These are phyloP conservation scores for Pythium vanterpoolii DNA, from an alignment of 352 stramenopile genomes.

Conservation along the genomic window DNA sequence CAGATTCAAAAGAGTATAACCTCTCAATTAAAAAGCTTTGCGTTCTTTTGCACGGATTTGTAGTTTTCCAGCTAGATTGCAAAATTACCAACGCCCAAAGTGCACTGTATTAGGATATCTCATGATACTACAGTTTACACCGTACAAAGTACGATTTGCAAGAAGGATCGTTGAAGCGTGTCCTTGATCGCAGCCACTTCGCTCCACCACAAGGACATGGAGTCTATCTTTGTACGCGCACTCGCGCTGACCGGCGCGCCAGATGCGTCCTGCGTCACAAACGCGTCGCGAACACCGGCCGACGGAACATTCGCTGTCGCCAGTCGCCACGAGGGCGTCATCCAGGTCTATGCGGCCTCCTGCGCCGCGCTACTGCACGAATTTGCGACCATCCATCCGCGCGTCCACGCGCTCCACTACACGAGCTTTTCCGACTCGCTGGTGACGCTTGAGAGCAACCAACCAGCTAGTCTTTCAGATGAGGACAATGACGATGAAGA, in stretches of 20 bases:
- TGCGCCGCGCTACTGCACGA: slow-evolving; percentile 77
- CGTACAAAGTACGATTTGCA: slow-evolving; percentile 3
- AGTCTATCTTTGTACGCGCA: slow-evolving; percentile 68
- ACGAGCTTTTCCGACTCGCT: slow-evolving; percentile 86
- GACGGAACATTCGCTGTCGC: slow-evolving; percentile 77
- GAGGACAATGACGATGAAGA: slow-evolving; percentile 40
- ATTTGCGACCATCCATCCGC: slow-evolving; percentile 72
- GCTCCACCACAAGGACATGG: slow-evolving; percentile 25
- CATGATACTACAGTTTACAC: not conserved
- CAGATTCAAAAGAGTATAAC: too few species aligned
- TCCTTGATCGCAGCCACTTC: not conserved
- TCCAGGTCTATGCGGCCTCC: slow-evolving; percentile 78
- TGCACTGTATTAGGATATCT: too few species aligned
- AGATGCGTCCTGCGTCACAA: slow-evolving; percentile 46
- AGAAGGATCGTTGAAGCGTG: slow-evolving; percentile 3
- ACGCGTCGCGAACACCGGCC: slow-evolving; percentile 53
- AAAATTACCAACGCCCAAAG: too few species aligned
- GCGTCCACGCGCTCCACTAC: slow-evolving; percentile 71
- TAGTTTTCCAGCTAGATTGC: too few species aligned
- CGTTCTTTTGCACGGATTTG: too few species aligned
- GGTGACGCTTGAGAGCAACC: slow-evolving; percentile 78
- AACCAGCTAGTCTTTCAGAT: not conserved
- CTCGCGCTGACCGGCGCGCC: slow-evolving; percentile 39
- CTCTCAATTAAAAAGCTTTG: too few species aligned
- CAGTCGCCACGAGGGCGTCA: slow-evolving; percentile 56